Evolutionary conservation across 305 asterid genomes (phyloP).

Genomic region (Fraxinus baroniana): DNA sequence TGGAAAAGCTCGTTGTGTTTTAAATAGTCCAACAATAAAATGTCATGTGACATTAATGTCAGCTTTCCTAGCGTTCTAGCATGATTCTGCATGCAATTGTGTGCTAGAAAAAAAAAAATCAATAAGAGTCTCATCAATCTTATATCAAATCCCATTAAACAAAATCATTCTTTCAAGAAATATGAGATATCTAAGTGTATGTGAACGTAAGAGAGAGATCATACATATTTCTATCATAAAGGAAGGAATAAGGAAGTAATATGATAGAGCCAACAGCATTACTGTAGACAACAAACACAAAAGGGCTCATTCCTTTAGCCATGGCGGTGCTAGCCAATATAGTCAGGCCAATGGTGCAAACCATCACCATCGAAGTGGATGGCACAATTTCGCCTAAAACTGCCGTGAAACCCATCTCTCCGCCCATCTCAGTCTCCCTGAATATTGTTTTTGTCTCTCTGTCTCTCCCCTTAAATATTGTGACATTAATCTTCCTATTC

Average conservation of each 20-base stretch:
- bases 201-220: background rate
- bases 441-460: background rate
- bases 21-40: too few relatives aligned
- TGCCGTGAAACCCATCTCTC: conserved; percentile 25
- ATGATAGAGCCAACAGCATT: conserved; percentile 61
- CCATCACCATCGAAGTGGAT: conserved; percentile 53
- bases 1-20: background rate
- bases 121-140: background rate
- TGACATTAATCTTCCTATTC: background rate
- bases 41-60: too few relatives aligned
- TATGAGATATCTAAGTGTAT: background rate
- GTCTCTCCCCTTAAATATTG: conserved; percentile 15
- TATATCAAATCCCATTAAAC: background rate
- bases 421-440: background rate
- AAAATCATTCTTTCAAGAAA: background rate
- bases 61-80: too few relatives aligned
- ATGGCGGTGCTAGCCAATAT: conserved; percentile 71
- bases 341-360: conserved; percentile 52
- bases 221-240: conserved; percentile 34
- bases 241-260: conserved; percentile 47
- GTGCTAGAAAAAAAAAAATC: background rate
- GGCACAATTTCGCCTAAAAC: conserved; percentile 43
- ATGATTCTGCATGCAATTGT: background rate
- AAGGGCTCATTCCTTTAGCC: conserved; percentile 73
- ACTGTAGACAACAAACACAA: conserved; percentile 68